phyloP scores from a whole-genome alignment of 2,329 filamentous ascomycete genomes.

The Niveomyces coronatus region DNA sequence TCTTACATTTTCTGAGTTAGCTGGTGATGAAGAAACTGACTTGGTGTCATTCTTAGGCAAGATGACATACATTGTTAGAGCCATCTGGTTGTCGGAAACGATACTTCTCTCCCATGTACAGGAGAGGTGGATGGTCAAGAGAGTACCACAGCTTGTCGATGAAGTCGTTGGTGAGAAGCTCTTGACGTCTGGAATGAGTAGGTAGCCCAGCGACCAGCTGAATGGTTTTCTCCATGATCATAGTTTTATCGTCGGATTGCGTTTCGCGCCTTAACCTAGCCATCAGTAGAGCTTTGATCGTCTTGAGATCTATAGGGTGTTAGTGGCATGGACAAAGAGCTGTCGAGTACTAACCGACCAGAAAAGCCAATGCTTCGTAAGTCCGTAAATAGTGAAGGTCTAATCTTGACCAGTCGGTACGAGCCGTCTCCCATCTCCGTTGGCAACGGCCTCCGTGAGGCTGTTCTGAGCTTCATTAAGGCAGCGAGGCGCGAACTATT shows the following conservation, averaged over 20 bases:
- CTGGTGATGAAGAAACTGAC: not conserved
- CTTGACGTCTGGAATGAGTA: slow-evolving; percentile 48
- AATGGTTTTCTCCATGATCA: slow-evolving; percentile 66
- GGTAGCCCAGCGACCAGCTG: slow-evolving; percentile 58
- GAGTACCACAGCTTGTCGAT: slow-evolving; percentile 61
- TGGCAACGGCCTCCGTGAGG: slow-evolving; percentile 52
- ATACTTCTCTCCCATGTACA: slow-evolving; percentile 52
- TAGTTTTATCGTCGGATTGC: slow-evolving; percentile 62
- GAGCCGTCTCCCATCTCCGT: slow-evolving; percentile 53
- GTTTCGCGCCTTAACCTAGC: slow-evolving; percentile 52
- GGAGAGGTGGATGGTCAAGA: slow-evolving; percentile 60
- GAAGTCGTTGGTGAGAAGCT: slow-evolving; percentile 55
- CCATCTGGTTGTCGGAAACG: slow-evolving; percentile 61
- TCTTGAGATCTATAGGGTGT: slow-evolving; percentile 45
- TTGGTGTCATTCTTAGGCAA: not conserved
- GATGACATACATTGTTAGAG: slow-evolving; percentile 47
- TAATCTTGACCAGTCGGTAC: slow-evolving; percentile 38
- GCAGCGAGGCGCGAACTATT: slow-evolving; percentile 15
- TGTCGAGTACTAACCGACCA: not conserved
- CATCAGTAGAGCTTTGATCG: slow-evolving; percentile 49
- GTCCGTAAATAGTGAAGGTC: slow-evolving; percentile 21
- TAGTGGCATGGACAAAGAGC: not conserved
- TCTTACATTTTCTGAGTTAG: slow-evolving; percentile 27
- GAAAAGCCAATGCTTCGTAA: slow-evolving; percentile 3
- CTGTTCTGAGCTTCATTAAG: slow-evolving; percentile 26